Evolutionary conservation across 768 basidiomycete species (phyloP).

Genomic region (Termitomyces sp.): DNA sequence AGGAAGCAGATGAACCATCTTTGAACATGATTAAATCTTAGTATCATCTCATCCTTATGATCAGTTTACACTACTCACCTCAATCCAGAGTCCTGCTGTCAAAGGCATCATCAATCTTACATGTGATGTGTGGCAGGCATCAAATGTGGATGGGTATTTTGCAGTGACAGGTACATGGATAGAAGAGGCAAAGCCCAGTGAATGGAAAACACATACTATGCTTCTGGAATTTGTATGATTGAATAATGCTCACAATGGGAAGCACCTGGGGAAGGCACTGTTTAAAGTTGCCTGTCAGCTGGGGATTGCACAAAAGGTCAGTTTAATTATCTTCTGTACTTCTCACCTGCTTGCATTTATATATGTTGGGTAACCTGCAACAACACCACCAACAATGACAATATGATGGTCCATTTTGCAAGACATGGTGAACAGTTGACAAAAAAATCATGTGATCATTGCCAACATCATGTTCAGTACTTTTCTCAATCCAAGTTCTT

Average conservation of each 20-base stretch:
- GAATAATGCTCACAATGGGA: slow-evolving; percentile 35
- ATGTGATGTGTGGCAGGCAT: slow-evolving; percentile 38
- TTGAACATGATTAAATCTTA: background rate
- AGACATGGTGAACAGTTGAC: too few relatives aligned
- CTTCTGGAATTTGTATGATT: too few relatives aligned
- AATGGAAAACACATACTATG: slow-evolving; percentile 27
- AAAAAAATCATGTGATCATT: too few relatives aligned
- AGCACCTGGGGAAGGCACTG: slow-evolving; percentile 32
- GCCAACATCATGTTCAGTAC: too few relatives aligned
- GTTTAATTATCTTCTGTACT: background rate
- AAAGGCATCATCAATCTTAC: slow-evolving; percentile 26
- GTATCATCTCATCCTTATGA: background rate
- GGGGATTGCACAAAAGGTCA: slow-evolving; percentile 12
- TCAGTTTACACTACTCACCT: background rate
- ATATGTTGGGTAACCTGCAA: too few relatives aligned
- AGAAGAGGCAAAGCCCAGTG: slow-evolving; percentile 20
- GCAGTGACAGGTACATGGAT: slow-evolving; percentile 16
- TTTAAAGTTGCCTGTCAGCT: slow-evolving; percentile 28
- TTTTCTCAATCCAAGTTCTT: too few relatives aligned
- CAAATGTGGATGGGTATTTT: slow-evolving; percentile 33
- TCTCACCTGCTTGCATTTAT: too few relatives aligned
- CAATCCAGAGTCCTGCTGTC: background rate
- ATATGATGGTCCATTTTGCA: too few relatives aligned
- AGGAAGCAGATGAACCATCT: too few relatives aligned
- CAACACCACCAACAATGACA: too few relatives aligned